phyloP scores from a whole-genome alignment of 306 rosid species.

The Ormosia semicastrata region DNA sequence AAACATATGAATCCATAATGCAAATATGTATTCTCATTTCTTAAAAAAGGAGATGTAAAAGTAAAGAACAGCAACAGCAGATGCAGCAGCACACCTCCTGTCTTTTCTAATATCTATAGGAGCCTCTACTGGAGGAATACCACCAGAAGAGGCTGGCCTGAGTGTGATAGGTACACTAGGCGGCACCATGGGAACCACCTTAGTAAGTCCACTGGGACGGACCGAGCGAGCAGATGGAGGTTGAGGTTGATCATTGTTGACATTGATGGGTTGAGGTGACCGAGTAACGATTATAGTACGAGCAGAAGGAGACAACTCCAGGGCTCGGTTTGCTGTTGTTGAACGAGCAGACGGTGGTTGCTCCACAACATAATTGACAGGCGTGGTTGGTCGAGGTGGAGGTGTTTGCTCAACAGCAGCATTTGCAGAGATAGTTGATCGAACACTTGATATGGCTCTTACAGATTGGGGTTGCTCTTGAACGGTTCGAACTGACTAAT shows the following conservation, averaged over 20 bases:
- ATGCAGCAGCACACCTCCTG: conserved; percentile 48
- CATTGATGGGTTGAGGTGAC: conserved; percentile 34
- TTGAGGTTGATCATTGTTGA: conserved; percentile 48
- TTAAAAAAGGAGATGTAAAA: not conserved
- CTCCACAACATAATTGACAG: conserved; percentile 31
- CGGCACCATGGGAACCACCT: conserved; percentile 69
- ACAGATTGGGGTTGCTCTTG: conserved; percentile 57
- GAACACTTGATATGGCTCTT: conserved; percentile 30
- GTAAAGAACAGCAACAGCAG: not conserved
- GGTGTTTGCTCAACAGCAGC: conserved; percentile 45
- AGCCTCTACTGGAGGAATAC: conserved; percentile 37
- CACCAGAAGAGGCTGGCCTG: conserved; percentile 48
- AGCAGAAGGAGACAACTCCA: conserved; percentile 53
- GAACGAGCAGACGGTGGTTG: conserved; percentile 54
- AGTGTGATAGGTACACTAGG: conserved; percentile 69
- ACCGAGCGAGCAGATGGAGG: conserved; percentile 60
- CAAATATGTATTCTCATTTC: not conserved
- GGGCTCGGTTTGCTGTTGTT: conserved; percentile 26
- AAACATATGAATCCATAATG: not conserved
- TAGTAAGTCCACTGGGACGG: conserved; percentile 52
- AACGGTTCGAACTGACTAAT: conserved; percentile 51
- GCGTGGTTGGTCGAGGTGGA: conserved; percentile 39
- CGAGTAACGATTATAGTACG: conserved; percentile 39
- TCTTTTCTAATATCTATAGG: conserved; percentile 50
- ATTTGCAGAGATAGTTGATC: conserved; percentile 30